phyloP scores from a whole-genome alignment of 1,284 basidiomycete genomes.

The Apiotrichum sp. region DNA sequence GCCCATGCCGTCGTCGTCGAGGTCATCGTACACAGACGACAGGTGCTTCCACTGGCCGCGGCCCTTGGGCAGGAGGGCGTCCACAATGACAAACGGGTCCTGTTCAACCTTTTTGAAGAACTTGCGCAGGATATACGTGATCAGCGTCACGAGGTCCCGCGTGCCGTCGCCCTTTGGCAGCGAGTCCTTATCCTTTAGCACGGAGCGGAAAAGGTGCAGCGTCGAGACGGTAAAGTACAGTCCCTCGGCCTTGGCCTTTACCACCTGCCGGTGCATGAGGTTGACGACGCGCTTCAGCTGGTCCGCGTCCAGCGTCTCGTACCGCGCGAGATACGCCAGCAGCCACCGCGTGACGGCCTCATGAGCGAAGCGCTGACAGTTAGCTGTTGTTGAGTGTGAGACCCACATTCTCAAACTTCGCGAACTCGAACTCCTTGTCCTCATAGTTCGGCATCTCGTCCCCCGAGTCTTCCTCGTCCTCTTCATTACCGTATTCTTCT shows the following conservation, averaged over 20 bases:
- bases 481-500: constrained; percentile 39
- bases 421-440: constrained; percentile 84
- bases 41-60: constrained; percentile 76
- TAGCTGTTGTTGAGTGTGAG: not conserved
- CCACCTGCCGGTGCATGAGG: constrained; percentile 79
- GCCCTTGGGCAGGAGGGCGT: constrained; percentile 85
- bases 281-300: constrained; percentile 79
- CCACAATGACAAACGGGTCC: constrained; percentile 75
- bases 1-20: constrained; percentile 55
- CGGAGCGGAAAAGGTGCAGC: constrained; percentile 71
- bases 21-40: constrained; percentile 53
- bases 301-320: constrained; percentile 72
- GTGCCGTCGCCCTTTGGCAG: constrained; percentile 70
- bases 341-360: constrained; percentile 75
- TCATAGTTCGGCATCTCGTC: constrained; percentile 61
- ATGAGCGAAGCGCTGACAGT: constrained; percentile 68
- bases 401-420: constrained; percentile 75
- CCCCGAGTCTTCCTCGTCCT: constrained; percentile 50
- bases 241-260: constrained; percentile 81
- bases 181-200: constrained; percentile 67
- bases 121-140: constrained; percentile 76
- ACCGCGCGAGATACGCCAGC: constrained; percentile 69
- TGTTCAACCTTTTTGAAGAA: constrained; percentile 84
- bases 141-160: constrained; percentile 71
- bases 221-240: constrained; percentile 89